These are phyloP conservation scores for Claviceps quebecensis DNA, from an alignment of 2,329 filamentous ascomycete genomes.

Conservation along the genomic window DNA sequence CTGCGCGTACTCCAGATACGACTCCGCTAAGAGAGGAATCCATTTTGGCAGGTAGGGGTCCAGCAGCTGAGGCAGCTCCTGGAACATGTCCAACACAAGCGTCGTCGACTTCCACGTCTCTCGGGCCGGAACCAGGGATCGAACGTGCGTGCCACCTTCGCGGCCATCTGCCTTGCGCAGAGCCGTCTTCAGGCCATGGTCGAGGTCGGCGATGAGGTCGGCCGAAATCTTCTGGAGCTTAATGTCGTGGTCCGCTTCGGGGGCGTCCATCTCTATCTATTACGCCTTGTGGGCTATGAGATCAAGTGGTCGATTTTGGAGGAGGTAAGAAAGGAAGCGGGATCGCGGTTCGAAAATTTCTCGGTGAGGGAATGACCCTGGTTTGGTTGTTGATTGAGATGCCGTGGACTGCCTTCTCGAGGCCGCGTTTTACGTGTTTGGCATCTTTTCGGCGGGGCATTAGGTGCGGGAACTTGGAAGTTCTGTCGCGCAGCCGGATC, in stretches of 20 bases:
- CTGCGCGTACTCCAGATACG: slow-evolving; percentile 56
- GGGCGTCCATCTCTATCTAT: slow-evolving; percentile 37
- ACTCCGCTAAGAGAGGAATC: slow-evolving; percentile 59
- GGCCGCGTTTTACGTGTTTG: too few species aligned
- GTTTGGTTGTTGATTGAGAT: background rate
- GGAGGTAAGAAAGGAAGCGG: too few species aligned
- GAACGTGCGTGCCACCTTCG: slow-evolving; percentile 23
- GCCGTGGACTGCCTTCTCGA: too few species aligned
- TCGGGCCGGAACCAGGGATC: slow-evolving; percentile 33
- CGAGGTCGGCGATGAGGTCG: slow-evolving; percentile 45
- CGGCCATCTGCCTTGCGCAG: slow-evolving; percentile 36
- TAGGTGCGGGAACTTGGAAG: background rate
- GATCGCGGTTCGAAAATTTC: too few species aligned
- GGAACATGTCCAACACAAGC: slow-evolving; percentile 67
- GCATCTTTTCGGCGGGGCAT: background rate
- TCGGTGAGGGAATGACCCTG: too few species aligned
- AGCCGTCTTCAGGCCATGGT: slow-evolving; percentile 36
- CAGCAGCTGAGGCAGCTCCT: slow-evolving; percentile 87
- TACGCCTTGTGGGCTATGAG: too few species aligned
- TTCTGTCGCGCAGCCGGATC: background rate
- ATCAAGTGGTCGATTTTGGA: background rate
- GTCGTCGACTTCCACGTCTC: slow-evolving; percentile 35
- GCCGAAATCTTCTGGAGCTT: slow-evolving; percentile 46
- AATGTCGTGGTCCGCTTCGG: slow-evolving; percentile 46
- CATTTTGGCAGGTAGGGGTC: slow-evolving; percentile 69